Base-by-base conservation (phyloP, 129 eudicot genomes). In the Chrysanthemum seticuspe region DNA sequence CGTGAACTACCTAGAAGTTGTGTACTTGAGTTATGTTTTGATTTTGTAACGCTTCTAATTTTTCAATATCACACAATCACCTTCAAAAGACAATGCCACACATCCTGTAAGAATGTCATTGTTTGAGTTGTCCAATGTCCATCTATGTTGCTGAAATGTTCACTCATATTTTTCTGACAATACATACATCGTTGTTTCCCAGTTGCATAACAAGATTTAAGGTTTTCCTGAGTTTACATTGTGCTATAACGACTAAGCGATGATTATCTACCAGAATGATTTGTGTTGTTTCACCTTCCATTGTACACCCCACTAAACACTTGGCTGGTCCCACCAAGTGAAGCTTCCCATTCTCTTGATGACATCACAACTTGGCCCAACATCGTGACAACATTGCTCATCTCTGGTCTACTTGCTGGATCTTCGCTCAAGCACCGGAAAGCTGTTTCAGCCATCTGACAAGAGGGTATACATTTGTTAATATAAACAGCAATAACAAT, bases 301-400 rank as follows among this genome's bases (percentile, higher is more conserved):
- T 64, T 16, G 64, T 29, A 66, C 68, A 71, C 58, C 21, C 74
- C 76, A 56, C 78, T 76, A 47, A 81, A 81, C 51, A 76, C 81
- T 31, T 81, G 85, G 49, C 81, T 76, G 1, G 63, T 65, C 50
- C 79, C 75, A 56, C 81, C 85, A 44, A 81, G 57, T 71, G 81
- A 76, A 29, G 81, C 85, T 71, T 81, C 85, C 85, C 81, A 76
- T 78, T 81, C 85, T 65, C 76, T 71, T 7, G 85, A 76, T 44
- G 78, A 62, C 81, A 71, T 76, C 18, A 76, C 19, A 44, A 81
- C 76, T 44, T 76, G 81, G 57, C 60, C 71, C 77, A 81, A 71
- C 9, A 59, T 58, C 12, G 66, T 71, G 11, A 81, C 85, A 52
- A 81, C 70, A 5, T 76, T 45, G 36, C 61, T 36, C 81, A 81